phyloP scores from a whole-genome alignment of 208 protist genomes.

The Leishmania gerbilli region DNA sequence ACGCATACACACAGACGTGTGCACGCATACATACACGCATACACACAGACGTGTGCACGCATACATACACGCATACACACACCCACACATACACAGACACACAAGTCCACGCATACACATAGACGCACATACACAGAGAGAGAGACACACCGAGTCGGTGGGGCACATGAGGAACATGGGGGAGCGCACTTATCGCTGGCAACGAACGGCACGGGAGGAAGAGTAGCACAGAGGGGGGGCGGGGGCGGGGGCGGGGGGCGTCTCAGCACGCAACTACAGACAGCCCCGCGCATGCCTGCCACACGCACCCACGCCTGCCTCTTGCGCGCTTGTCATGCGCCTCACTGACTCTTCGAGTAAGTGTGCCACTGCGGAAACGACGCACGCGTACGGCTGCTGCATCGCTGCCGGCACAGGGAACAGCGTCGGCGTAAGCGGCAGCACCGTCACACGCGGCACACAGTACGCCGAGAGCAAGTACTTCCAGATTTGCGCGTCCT shows the following conservation, averaged over 20 bases:
- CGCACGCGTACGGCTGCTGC: slow-evolving; percentile 35
- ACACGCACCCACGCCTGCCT: background rate
- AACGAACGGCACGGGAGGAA: background rate
- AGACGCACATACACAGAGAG: background rate
- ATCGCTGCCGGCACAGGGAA: slow-evolving; percentile 41
- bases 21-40: background rate
- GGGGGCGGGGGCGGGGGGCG: too few species aligned
- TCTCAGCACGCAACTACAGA: background rate
- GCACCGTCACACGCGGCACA: slow-evolving; percentile 36
- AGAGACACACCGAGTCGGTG: background rate
- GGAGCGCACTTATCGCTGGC: background rate
- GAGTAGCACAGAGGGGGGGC: background rate
- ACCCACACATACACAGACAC: too few species aligned
- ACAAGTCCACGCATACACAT: too few species aligned
- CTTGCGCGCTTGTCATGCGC: slow-evolving; percentile 1
- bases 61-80: background rate
- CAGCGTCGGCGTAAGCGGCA: slow-evolving; percentile 41
- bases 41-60: too few species aligned
- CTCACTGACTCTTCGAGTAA: slow-evolving; percentile 23
- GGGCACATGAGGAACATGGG: too few species aligned
- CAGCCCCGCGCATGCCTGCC: background rate
- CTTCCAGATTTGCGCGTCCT: background rate
- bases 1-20: background rate
- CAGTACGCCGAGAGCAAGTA: slow-evolving; percentile 9
- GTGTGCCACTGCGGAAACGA: slow-evolving; percentile 6